Base-by-base conservation (phyloP, 257 asterid genomes). In the Leptodermis oblonga region DNA sequence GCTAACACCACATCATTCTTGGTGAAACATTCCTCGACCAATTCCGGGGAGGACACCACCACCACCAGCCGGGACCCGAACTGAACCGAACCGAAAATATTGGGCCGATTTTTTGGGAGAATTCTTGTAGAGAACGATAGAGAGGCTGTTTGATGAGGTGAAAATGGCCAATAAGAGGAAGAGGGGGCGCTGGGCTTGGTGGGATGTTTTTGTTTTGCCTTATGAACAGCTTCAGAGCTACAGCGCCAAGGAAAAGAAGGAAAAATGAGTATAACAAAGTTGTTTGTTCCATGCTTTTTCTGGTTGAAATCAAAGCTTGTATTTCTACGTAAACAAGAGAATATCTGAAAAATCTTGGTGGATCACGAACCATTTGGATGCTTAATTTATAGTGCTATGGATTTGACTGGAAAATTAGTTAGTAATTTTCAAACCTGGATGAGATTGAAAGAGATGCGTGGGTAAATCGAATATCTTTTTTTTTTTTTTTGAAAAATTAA, bases 91-190 rank as follows among this genome's bases (percentile, higher is more conserved):
- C 42, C 15, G 69, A 70, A 18, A 59, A 59, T 23, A 70, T 61
- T 1, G 75, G 62, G 30, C 75, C 69, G 14, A 13, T 23, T 15
- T 48, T 70, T 11, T 43, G 18, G 12, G 75, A 70, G 23, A 60
- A 46, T 12, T 25, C 17, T 34, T 46, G 52, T 18, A 59, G 68
- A 51, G 25, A 34, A n/a, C 75, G 55, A 4, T 70, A 60, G 17
- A 70, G 55, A 4, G 62, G 69, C 12, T 10, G 62, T 28, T 52
- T 61, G 23, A 70, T 41, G 52, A 59, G 69, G 69, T 70, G 75
- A 31, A 70, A 33, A 53, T 70, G 75, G 61, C 74, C 74, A 6
- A 70, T 70, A 10, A 70, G 28, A 4, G 74, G 74, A 18, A 70
- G 48, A 0, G 58, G 43, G 0, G 23, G 31, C 22, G 34, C 45